Evolutionary conservation across 2,329 filamentous ascomycete species (phyloP).

Genomic region (Penicillium paneum): DNA sequence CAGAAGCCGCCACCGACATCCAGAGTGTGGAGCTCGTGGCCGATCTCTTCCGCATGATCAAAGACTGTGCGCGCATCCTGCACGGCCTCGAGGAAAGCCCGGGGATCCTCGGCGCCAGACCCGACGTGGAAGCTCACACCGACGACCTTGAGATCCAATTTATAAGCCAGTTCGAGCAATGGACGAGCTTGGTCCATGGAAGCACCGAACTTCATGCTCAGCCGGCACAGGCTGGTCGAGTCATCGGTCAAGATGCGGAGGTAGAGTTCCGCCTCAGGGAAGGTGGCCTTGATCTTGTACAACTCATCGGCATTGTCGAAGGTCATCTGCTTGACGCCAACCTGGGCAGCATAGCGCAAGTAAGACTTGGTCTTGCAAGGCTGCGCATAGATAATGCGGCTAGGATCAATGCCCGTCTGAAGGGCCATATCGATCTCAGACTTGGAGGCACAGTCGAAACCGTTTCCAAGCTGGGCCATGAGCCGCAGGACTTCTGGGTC

Average conservation of each 20-base stretch:
- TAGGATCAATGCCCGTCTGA: slow-evolving; percentile 74
- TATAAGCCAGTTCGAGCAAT: slow-evolving; percentile 74
- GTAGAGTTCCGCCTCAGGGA: slow-evolving; percentile 83
- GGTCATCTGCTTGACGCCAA: slow-evolving; percentile 95
- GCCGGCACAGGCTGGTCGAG: slow-evolving; percentile 84
- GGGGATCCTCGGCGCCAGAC: slow-evolving; percentile 91
- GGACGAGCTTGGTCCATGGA: slow-evolving; percentile 75
- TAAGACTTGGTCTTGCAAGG: slow-evolving; percentile 99
- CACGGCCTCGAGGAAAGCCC: slow-evolving; percentile 86
- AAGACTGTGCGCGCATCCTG: slow-evolving; percentile 86
- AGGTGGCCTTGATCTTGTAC: slow-evolving; percentile 93
- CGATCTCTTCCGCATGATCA: slow-evolving; percentile 72
- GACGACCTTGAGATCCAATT: slow-evolving; percentile 83
- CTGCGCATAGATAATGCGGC: slow-evolving; percentile 97
- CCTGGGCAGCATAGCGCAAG: slow-evolving; percentile 79
- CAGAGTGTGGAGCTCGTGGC: slow-evolving; percentile 78
- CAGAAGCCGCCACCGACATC: slow-evolving; percentile 95
- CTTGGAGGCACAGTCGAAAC: slow-evolving; percentile 98
- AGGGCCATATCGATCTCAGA: slow-evolving; percentile 92
- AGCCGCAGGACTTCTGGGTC: slow-evolving; percentile 85
- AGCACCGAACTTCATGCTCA: slow-evolving; percentile 97
- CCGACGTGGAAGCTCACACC: slow-evolving; percentile 98
- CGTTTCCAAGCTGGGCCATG: slow-evolving; percentile 81
- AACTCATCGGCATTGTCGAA: slow-evolving; percentile 98
- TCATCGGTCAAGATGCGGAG: slow-evolving; percentile 96